phyloP scores from a whole-genome alignment of 2,329 filamentous ascomycete species.

The Aureobasidium leucospermi region DNA sequence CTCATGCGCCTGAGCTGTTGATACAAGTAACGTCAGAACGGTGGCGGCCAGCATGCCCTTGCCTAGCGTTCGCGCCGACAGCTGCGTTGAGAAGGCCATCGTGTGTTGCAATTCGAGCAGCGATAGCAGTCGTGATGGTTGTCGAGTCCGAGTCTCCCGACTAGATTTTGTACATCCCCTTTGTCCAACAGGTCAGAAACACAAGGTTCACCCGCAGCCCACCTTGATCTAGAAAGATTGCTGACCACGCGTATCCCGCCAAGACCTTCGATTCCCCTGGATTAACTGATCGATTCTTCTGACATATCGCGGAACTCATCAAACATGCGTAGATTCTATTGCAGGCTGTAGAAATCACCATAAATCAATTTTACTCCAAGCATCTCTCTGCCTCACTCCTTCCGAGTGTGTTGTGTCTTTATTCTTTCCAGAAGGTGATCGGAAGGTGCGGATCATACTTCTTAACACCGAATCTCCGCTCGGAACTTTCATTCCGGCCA shows the following conservation, averaged over 20 bases:
- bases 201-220: background rate
- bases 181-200: background rate
- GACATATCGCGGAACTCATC: no score
- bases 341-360: no score
- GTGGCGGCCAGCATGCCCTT: background rate
- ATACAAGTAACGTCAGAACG: constrained; percentile 14
- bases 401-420: no score
- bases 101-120: background rate
- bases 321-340: no score
- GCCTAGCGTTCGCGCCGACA: background rate
- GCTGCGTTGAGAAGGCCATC: background rate
- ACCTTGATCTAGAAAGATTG: constrained; percentile 11
- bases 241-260: constrained; percentile 7
- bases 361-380: no score
- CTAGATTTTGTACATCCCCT: constrained; percentile 1
- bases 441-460: no score
- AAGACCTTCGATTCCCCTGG: background rate
- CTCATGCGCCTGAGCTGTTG: constrained; percentile 38
- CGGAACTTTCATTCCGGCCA: no score
- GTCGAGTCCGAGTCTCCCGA: background rate
- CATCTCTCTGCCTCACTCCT: no score
- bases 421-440: no score
- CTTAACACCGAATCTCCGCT: no score
- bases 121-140: background rate
- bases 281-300: background rate